Conservation (phyloP, 371 early-diverging fungal species). For the Mortierella sp. region DNA sequence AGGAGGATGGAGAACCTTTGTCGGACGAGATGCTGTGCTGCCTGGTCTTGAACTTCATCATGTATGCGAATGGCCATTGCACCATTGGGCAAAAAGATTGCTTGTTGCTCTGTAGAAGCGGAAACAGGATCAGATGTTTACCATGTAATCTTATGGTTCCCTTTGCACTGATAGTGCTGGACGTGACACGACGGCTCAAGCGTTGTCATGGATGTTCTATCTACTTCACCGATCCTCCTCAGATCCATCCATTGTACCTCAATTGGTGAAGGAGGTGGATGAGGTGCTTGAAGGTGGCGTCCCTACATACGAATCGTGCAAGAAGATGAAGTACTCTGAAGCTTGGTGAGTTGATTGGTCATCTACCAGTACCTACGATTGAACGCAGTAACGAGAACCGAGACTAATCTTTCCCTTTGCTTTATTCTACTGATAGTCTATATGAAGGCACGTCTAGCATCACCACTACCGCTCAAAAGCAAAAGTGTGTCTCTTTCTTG, state of each 20-base stretch:
- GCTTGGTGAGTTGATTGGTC: slow-evolving; percentile 59
- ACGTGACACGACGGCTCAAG: slow-evolving; percentile 64
- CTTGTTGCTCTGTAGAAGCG: no score
- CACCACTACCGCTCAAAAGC: no score
- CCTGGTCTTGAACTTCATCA: slow-evolving; percentile 71
- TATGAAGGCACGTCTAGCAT: slow-evolving; percentile 71
- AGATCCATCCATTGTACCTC: slow-evolving; percentile 28
- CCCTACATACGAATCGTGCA: slow-evolving; percentile 59
- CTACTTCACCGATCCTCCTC: slow-evolving; percentile 34
- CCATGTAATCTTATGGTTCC: no score
- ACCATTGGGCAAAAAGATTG: background rate
- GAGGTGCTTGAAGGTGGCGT: slow-evolving; percentile 25
- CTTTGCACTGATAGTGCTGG: slow-evolving; percentile 26
- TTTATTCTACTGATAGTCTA: slow-evolving; percentile 32
- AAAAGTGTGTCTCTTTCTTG: no score
- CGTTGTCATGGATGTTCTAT: slow-evolving; percentile 48
- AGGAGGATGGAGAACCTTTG: slow-evolving; percentile 62
- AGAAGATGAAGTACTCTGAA: slow-evolving; percentile 62
- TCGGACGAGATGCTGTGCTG: slow-evolving; percentile 70
- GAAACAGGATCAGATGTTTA: no score
- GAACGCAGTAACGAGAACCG: no score
- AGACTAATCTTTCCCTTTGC: no score
- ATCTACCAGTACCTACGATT: background rate
- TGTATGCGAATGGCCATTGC: slow-evolving; percentile 6
- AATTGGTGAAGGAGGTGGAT: slow-evolving; percentile 67